A percentile compares a stretch with the other conserved stretches of the same genome.
These are phyloP conservation scores for Debaryomyces nepalensis DNA, from an alignment of 1,139 yeast species.

Conservation along the genomic window DNA sequence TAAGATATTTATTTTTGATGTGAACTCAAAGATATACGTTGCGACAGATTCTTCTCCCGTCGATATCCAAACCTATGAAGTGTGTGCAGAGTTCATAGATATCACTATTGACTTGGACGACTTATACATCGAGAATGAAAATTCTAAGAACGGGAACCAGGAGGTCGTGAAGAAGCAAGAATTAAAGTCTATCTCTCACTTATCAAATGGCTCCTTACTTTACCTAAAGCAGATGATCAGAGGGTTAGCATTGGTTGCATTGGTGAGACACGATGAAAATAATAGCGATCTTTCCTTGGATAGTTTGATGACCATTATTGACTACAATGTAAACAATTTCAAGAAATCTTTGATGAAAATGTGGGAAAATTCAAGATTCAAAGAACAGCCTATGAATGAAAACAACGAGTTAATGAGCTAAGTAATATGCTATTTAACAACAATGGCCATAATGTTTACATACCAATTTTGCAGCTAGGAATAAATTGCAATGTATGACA, in stretches of 20 bases:
- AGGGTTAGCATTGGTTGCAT: slow-evolving; percentile 88
- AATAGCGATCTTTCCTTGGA: slow-evolving; percentile 52
- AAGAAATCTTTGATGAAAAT: slow-evolving; percentile 78
- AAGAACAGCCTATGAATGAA: background rate
- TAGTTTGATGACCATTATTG: slow-evolving; percentile 73
- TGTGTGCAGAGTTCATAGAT: slow-evolving; percentile 95
- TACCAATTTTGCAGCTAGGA: too few species aligned
- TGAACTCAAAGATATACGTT: slow-evolving; percentile 91
- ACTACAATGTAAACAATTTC: slow-evolving; percentile 85
- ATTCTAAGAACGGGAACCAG: slow-evolving; percentile 16
- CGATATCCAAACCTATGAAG: slow-evolving; percentile 93
- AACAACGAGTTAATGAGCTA: background rate
- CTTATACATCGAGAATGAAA: slow-evolving; percentile 54
- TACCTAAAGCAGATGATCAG: slow-evolving; percentile 91
- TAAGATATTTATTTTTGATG: slow-evolving; percentile 89
- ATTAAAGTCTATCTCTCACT: slow-evolving; percentile 69
- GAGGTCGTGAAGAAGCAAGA: slow-evolving; percentile 29
- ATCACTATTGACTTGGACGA: slow-evolving; percentile 89
- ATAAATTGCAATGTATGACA: too few species aligned
- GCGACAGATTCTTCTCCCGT: slow-evolving; percentile 97
- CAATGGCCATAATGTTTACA: too few species aligned
- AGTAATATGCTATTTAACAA: background rate
- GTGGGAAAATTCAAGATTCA: slow-evolving; percentile 54
- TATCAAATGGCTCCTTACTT: slow-evolving; percentile 81
- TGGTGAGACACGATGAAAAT: slow-evolving; percentile 67